Conservation (phyloP, 148 eudicot species). For the Chenopodium quinoa region DNA sequence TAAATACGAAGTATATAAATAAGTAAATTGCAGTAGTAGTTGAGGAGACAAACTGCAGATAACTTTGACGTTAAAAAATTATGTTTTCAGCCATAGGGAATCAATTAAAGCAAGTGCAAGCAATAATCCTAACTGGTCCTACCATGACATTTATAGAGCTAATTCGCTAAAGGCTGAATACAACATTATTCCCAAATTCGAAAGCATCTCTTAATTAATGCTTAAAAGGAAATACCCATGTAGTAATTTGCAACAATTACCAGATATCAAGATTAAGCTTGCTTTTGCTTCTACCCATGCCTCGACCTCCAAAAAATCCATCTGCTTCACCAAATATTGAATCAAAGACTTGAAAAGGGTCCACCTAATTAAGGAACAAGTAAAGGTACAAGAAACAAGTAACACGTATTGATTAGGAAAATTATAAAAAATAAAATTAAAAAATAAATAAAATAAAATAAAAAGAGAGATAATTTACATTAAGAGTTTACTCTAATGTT, state of each 20-base stretch:
- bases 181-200: neutral
- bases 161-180: neutral
- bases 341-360: slow-evolving; percentile 79
- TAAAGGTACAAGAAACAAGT: slow-evolving; percentile 1
- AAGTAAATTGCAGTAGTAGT: neutral
- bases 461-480: too few relatives aligned
- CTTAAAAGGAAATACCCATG: neutral
- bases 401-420: neutral
- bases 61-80: neutral
- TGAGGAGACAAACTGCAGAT: neutral
- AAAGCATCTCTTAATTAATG: neutral
- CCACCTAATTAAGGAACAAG: slow-evolving; percentile 48
- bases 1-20: neutral
- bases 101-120: neutral
- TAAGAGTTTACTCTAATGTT: too few relatives aligned
- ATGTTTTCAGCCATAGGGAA: neutral
- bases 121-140: neutral
- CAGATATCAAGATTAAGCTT: slow-evolving; percentile 61
- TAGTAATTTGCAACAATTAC: slow-evolving; percentile 34
- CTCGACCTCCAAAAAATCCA: slow-evolving; percentile 62
- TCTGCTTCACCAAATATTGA: slow-evolving; percentile 62
- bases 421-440: too few relatives aligned
- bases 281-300: slow-evolving; percentile 38
- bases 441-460: too few relatives aligned
- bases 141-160: neutral